These are phyloP conservation scores for Barnettozyma sp. DNA, from an alignment of 805 yeast genomes.

Conservation along the genomic window DNA sequence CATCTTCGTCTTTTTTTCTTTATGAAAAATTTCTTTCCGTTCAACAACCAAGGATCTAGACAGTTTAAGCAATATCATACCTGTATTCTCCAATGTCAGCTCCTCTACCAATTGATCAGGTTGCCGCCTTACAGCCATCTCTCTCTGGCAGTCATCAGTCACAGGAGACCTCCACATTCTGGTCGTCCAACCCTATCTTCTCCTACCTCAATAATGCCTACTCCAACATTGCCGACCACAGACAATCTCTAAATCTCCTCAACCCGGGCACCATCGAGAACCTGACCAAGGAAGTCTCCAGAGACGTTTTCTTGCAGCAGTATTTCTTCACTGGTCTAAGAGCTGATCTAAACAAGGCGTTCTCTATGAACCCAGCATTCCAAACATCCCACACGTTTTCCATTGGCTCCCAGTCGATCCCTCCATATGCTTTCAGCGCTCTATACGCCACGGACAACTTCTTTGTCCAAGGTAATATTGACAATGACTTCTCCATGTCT, in stretches of 20 bases:
- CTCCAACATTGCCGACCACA: conserved; percentile 63
- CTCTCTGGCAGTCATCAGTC: conserved; percentile 2
- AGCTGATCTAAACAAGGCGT: conserved; percentile 92
- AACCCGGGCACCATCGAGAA: conserved; percentile 96
- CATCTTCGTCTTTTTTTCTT: too few relatives aligned
- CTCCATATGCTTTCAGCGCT: conserved; percentile 87
- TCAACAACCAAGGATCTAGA: too few relatives aligned
- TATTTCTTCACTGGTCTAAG: conserved; percentile 91
- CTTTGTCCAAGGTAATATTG: conserved; percentile 87
- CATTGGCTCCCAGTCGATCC: conserved; percentile 76
- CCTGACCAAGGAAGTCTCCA: conserved; percentile 85
- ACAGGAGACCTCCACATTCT: conserved; percentile 8
- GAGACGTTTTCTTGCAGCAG: conserved; percentile 86
- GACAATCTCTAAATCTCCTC: conserved; percentile 71
- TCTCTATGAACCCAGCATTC: conserved; percentile 87
- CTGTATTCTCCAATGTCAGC: conserved; percentile 5
- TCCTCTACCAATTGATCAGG: conserved; percentile 11
- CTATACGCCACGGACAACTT: conserved; percentile 80
- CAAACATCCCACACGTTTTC: conserved; percentile 93
- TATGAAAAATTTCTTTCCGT: conserved; percentile 3
- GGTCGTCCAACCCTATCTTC: conserved; percentile 12
- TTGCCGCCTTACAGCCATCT: conserved; percentile 9
- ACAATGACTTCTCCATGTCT: conserved; percentile 74
- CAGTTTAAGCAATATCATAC: too few relatives aligned
- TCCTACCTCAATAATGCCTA: conserved; percentile 44